Evolutionary conservation across 345 rosid genomes (phyloP), one percentile per base, ranked within the genome.

Genomic region (Brassica cretica): DNA sequence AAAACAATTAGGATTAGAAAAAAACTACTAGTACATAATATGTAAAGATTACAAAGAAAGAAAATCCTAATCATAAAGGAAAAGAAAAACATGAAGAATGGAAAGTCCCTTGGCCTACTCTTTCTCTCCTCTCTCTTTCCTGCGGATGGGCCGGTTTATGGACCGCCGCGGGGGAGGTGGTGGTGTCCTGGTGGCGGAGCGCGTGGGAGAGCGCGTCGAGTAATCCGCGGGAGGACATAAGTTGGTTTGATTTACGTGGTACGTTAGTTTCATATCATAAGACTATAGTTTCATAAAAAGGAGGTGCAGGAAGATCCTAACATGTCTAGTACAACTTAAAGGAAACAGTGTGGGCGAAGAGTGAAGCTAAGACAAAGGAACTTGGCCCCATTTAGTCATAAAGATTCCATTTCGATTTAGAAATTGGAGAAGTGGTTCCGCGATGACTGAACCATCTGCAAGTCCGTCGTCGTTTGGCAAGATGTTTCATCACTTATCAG

Each of bases 181-280:
- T 6, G 21, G 90, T 8, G 72, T 80, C 73, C 82, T 90, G 93
- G 75, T 87, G 88, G 21, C 92, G 83, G 64, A 94, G 90, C 24
- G 84, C 87, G 86, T 92, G 97, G 49, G 96, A 88, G 59, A 94
- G 78, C 59, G 98, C 96, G 83, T 92, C 97, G 61, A 90, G 93
- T 68, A 94, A 81, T 44, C 97, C 95, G 62, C 89, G 90, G 11
- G 97, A 87, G 68, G 97, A 64, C 67, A 78, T 83, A 82, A 80
- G 64, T 77, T 32, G 82, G 66, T 79, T 80, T 68, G 77, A 82
- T 82, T 76, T 78, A 82, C 84, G 82, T 76, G 64, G 69, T 76
- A 74, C 64, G 66, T 74, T 77, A 64, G 53, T 51, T 80, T 66
- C 58, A 41, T 74, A 60, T 65, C 66, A 33, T 70, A 49, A 49